Percentiles rank a stretch among this genome's conserved stretches.
Conservation (phyloP, 2,329 filamentous ascomycete genomes). For the Claviceps digitariae region DNA sequence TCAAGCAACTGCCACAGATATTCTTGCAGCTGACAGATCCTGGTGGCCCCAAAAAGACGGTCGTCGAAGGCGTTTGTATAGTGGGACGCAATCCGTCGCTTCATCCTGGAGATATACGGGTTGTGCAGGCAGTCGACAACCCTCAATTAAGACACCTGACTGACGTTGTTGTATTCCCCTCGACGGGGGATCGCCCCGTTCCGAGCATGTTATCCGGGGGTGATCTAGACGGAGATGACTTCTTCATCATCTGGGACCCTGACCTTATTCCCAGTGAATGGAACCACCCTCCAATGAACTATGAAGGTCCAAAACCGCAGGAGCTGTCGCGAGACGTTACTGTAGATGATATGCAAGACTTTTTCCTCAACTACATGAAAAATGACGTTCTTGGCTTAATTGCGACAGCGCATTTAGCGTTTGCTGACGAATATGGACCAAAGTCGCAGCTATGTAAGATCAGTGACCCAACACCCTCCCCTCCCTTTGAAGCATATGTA, state of each 20-base stretch:
- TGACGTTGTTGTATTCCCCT: slow-evolving; percentile 79
- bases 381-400: slow-evolving; percentile 72
- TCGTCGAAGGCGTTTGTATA: slow-evolving; percentile 66
- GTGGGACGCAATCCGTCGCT: slow-evolving; percentile 87
- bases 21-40: slow-evolving; percentile 68
- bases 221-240: slow-evolving; percentile 92
- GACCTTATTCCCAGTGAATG: slow-evolving; percentile 55
- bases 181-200: slow-evolving; percentile 69
- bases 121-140: slow-evolving; percentile 72
- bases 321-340: slow-evolving; percentile 49
- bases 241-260: slow-evolving; percentile 82
- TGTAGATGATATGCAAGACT: slow-evolving; percentile 60
- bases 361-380: slow-evolving; percentile 89
- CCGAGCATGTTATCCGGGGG: slow-evolving; percentile 93
- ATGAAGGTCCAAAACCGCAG: slow-evolving; percentile 42
- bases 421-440: slow-evolving; percentile 58
- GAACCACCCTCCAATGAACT: slow-evolving; percentile 69
- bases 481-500: too few species aligned
- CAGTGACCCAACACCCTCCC: neutral
- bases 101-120: slow-evolving; percentile 80
- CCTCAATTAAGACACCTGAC: slow-evolving; percentile 60
- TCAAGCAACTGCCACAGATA: slow-evolving; percentile 60
- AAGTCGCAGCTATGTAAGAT: slow-evolving; percentile 51
- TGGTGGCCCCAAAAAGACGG: slow-evolving; percentile 35
- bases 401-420: slow-evolving; percentile 68